A percentile compares a stretch with the other conserved stretches of the same genome.
These are phyloP conservation scores for Exophiala mesophila DNA, from an alignment of 2,329 filamentous ascomycete species.

Conservation along the genomic window DNA sequence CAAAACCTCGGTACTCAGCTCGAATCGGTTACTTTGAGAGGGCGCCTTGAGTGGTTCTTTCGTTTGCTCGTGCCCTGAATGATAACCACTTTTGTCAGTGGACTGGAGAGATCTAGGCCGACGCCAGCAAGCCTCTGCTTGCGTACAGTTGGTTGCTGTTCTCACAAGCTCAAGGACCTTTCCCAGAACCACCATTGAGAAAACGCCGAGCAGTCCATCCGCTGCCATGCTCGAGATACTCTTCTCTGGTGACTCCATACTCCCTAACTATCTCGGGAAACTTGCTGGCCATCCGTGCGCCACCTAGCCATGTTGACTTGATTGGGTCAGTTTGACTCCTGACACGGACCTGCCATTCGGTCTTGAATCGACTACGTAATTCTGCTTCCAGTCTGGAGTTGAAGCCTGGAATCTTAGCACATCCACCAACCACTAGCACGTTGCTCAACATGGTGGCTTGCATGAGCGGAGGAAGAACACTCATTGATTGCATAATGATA, in stretches of 20 bases:
- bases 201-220: conserved; percentile 72
- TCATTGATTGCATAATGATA: conserved; percentile 73
- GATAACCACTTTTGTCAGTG: too few species aligned
- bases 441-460: conserved; percentile 83
- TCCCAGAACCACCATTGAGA: conserved; percentile 12
- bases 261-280: conserved; percentile 60
- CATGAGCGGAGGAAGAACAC: conserved; percentile 69
- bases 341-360: conserved; percentile 73
- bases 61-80: too few species aligned
- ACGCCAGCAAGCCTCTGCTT: too few species aligned
- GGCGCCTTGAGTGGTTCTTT: too few species aligned
- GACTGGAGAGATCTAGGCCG: too few species aligned
- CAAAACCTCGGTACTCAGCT: too few species aligned
- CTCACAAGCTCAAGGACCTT: background rate
- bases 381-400: conserved; percentile 69
- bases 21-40: too few species aligned
- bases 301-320: conserved; percentile 78
- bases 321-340: conserved; percentile 67
- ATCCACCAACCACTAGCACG: conserved; percentile 83
- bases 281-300: conserved; percentile 63
- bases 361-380: conserved; percentile 64
- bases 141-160: too few species aligned
- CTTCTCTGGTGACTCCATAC: conserved; percentile 73
- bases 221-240: conserved; percentile 84
- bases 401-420: conserved; percentile 73